Evolutionary conservation across 176 grass and related monocot genomes (phyloP).

Genomic region (Cenchrus fungigraminus): DNA sequence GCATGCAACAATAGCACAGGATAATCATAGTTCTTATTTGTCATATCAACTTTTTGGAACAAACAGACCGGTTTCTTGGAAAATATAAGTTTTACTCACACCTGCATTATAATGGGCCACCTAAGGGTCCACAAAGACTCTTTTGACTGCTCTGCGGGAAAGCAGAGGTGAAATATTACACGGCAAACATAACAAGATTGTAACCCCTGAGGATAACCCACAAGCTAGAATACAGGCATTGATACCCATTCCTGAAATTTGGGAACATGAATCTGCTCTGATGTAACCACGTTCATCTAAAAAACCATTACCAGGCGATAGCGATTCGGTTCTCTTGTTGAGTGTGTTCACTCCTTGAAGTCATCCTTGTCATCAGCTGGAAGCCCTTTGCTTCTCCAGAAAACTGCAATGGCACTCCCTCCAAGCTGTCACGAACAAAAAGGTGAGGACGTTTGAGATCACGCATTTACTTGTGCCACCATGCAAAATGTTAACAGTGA

Average conservation of each 20-base stretch:
- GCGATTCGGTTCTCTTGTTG: conserved; percentile 4
- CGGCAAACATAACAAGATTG: no score
- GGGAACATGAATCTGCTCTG: conserved; percentile 13
- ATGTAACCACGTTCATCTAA: conserved; percentile 9
- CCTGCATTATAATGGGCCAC: neutral
- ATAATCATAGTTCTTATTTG: neutral
- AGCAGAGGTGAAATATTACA: no score
- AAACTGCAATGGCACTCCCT: conserved; percentile 87
- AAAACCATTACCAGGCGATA: conserved; percentile 10
- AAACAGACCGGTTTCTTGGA: neutral
- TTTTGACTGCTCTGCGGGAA: no score
- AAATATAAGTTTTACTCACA: neutral
- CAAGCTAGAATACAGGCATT: conserved; percentile 7
- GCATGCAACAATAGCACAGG: neutral
- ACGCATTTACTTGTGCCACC: neutral
- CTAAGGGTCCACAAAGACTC: neutral
- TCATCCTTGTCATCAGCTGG: conserved; percentile 91
- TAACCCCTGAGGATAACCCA: conserved; percentile 17
- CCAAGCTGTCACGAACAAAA: conserved; percentile 64
- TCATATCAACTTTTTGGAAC: neutral
- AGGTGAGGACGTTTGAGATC: conserved; percentile 28
- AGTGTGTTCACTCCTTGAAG: conserved; percentile 75
- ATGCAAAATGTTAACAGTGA: neutral
- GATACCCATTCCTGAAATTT: conserved; percentile 23
- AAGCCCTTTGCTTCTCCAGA: conserved; percentile 86